Evolutionary conservation across 352 stramenopile genomes (phyloP).

Genomic region (Globisporangium uncinulatum): DNA sequence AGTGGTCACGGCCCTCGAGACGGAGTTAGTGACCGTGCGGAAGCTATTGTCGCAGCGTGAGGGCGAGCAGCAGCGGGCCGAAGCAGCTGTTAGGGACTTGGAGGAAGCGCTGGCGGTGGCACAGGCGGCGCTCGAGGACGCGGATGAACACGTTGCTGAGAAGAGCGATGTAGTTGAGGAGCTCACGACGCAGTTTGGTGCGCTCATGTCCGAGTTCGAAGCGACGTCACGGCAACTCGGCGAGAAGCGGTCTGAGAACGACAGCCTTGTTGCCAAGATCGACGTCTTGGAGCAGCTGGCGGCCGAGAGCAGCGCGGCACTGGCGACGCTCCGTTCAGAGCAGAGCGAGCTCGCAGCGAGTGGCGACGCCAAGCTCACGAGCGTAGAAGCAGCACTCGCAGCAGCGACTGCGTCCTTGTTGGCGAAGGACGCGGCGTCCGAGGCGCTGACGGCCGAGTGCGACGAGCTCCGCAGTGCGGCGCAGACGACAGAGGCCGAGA

Average conservation of each 20-base stretch:
- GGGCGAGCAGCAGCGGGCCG: too few relatives aligned
- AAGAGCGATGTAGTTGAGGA: conserved; percentile 3
- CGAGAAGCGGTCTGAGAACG: not conserved
- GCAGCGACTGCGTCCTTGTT: not conserved
- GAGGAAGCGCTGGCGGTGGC: too few relatives aligned
- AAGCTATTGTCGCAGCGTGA: too few relatives aligned
- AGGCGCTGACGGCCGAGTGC: conserved; percentile 1
- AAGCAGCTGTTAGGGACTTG: too few relatives aligned
- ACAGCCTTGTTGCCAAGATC: not conserved
- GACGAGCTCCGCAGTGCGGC: not conserved
- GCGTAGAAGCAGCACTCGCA: not conserved
- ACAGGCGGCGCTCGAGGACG: conserved; percentile 8
- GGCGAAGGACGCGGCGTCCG: not conserved
- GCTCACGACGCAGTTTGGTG: not conserved
- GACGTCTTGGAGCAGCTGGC: not conserved
- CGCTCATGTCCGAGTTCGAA: not conserved
- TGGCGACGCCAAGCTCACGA: not conserved
- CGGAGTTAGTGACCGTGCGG: conserved; percentile 17
- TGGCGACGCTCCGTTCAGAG: not conserved
- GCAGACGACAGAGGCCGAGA: not conserved
- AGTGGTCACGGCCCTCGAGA: conserved; percentile 3
- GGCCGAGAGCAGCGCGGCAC: not conserved
- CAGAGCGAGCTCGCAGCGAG: too few relatives aligned
- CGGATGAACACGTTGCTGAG: conserved; percentile 10
- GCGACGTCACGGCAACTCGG: not conserved